Evolutionary conservation across 768 basidiomycete genomes (phyloP).

Genomic region (Xerocomellus chrysenteron): DNA sequence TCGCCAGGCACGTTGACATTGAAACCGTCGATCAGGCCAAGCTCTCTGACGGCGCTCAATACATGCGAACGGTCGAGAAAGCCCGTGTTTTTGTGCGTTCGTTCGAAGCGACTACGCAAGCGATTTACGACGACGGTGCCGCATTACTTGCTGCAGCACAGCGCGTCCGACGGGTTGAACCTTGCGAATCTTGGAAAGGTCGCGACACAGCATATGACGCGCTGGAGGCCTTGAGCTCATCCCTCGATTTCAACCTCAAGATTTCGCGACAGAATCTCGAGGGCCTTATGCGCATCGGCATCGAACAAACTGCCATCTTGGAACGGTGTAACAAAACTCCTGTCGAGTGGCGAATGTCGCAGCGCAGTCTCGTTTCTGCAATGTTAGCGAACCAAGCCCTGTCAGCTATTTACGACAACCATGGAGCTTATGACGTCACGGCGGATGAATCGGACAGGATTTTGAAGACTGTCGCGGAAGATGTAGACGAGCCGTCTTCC

Average conservation of each 20-base stretch:
- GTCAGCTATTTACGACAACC: conserved; percentile 16
- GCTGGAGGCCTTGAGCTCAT: conserved; percentile 29
- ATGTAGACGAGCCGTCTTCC: background rate
- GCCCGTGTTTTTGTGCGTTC: conserved; percentile 48
- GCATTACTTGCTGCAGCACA: conserved; percentile 43
- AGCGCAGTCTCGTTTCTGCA: conserved; percentile 35
- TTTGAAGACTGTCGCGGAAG: conserved; percentile 11
- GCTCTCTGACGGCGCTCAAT: conserved; percentile 36
- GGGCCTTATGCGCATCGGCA: conserved; percentile 35
- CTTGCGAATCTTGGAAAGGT: conserved; percentile 24
- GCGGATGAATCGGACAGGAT: conserved; percentile 11
- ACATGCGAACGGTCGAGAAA: conserved; percentile 42
- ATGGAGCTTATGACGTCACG: conserved; percentile 3
- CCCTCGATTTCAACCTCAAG: conserved; percentile 36
- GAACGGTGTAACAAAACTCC: conserved; percentile 40
- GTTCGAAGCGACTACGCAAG: conserved; percentile 48
- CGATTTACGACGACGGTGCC: conserved; percentile 49
- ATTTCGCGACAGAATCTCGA: conserved; percentile 40
- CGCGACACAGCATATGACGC: conserved; percentile 26
- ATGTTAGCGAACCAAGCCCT: conserved; percentile 24
- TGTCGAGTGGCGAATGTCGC: conserved; percentile 48
- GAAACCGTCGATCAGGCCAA: conserved; percentile 38
- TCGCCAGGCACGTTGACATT: conserved; percentile 53
- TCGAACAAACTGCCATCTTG: conserved; percentile 41
- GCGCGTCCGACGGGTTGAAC: conserved; percentile 26